Percentiles rank a stretch among this genome's conserved stretches.
Evolutionary conservation across 176 grass and related monocot species (phyloP).

Genomic region (Alloteropsis semialata): DNA sequence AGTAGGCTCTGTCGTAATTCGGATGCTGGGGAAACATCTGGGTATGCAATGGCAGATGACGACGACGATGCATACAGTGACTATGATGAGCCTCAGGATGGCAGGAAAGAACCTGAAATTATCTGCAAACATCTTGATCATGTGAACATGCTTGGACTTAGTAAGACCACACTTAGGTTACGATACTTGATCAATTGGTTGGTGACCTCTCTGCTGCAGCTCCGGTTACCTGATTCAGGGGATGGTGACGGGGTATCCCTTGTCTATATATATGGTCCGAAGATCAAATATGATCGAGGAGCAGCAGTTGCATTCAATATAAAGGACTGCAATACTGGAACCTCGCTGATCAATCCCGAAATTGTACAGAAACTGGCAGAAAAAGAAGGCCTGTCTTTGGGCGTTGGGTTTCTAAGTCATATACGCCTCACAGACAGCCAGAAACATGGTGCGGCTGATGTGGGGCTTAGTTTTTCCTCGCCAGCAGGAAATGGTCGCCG

Average conservation of each 20-base stretch:
- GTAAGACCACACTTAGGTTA: slow-evolving; percentile 86
- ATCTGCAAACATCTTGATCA: slow-evolving; percentile 90
- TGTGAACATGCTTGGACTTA: slow-evolving; percentile 92
- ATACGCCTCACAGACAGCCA: slow-evolving; percentile 67
- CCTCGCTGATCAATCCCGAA: slow-evolving; percentile 69
- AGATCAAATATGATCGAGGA: slow-evolving; percentile 98
- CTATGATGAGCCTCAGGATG: slow-evolving; percentile 66
- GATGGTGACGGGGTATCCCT: slow-evolving; percentile 58
- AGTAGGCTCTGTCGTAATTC: slow-evolving; percentile 48
- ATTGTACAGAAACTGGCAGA: slow-evolving; percentile 87
- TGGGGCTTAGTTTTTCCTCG: slow-evolving; percentile 53
- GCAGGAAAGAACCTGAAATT: slow-evolving; percentile 84
- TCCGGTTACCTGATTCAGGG: slow-evolving; percentile 72
- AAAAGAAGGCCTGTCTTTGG: slow-evolving; percentile 83
- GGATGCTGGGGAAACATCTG: slow-evolving; percentile 79
- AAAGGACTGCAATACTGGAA: slow-evolving; percentile 62
- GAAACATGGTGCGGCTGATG: slow-evolving; percentile 57
- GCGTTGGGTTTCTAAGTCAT: slow-evolving; percentile 85
- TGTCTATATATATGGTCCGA: slow-evolving; percentile 92
- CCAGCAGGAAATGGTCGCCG: slow-evolving; percentile 48
- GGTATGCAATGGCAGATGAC: slow-evolving; percentile 61
- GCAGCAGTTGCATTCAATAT: slow-evolving; percentile 98
- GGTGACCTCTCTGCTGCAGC: slow-evolving; percentile 88
- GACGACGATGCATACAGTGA: slow-evolving; percentile 64
- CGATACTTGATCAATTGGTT: slow-evolving; percentile 96